Base-by-base conservation (phyloP, 31 red algal species). In the Pterothamnion heteromorphum region DNA sequence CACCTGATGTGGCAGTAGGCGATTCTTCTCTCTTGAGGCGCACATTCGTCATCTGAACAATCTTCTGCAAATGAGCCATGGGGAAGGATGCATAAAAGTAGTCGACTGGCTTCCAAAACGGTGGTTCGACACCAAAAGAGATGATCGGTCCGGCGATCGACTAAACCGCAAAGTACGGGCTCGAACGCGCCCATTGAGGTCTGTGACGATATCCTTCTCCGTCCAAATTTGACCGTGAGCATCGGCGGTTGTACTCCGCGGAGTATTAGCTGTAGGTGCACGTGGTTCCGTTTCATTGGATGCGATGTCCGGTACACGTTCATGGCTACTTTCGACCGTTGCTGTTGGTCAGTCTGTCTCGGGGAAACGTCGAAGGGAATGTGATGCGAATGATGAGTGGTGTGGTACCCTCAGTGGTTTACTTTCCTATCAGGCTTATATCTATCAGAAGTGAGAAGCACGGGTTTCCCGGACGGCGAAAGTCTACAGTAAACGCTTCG, bases 21-120 rank as follows among this genome's bases (percentile, higher is more conserved):
- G 35, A 5, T n/a, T 9, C 84, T 87, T 87, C 18, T 84, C 21
- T 2, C 36, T 92, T n/a, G 24, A 92, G 35, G 3, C 80, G 30
- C 3, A 86, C 71, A 85, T 57, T 86, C n/a, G 91, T 92, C 3
- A 2, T 80, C 80, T 0, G 21, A 36, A 80, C 72, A 80, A 91
- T 91, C n/a, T 3, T 5, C 3, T 18, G 20, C 2, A 91, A 36
- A 22, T 81, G 72, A 3, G 71, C 27, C 20, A 80, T 35, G 2
- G 89, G 89, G 43, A 91, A 91, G 24, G 24, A 27, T 27, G 9
- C 4, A 27, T 20, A 27, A 27, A 81, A 81, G 76, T 81, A 81
- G 31, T 4, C 5, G 31, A 81, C 31, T 20, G 76, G 4, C 20
- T 34, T 4, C 76, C 4, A 20, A 31, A 4, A 4, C 4, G 9